phyloP scores from a whole-genome alignment of 441 rosid species.

The Gossypium gossypioides region DNA sequence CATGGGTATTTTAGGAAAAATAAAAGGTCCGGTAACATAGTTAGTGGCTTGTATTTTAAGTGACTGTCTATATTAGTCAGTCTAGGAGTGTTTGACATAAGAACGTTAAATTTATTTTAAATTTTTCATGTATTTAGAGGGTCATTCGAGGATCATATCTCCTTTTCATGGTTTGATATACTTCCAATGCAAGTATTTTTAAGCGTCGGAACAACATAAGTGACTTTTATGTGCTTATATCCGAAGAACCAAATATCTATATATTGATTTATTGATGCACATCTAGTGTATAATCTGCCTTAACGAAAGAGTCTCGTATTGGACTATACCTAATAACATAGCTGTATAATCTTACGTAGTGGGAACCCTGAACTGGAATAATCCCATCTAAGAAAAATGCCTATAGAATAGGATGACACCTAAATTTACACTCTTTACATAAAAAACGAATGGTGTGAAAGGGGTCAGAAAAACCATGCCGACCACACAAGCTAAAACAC shows the following conservation, averaged over 20 bases:
- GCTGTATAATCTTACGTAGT: slow-evolving; percentile 20
- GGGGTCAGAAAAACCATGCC: slow-evolving; percentile 39
- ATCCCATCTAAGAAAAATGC: slow-evolving; percentile 19
- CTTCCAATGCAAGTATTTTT: background rate
- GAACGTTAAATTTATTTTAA: background rate
- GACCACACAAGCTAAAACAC: slow-evolving; percentile 43
- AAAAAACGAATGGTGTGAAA: slow-evolving; percentile 32
- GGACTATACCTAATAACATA: slow-evolving; percentile 14
- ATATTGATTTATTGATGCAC: slow-evolving; percentile 21
- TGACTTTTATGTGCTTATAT: background rate
- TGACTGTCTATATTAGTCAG: background rate
- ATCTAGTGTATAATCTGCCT: slow-evolving; percentile 20
- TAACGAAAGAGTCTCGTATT: slow-evolving; percentile 20
- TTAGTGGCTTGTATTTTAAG: background rate
- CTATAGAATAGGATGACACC: slow-evolving; percentile 14
- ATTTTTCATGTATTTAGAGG: no score
- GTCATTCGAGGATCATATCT: background rate
- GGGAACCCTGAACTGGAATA: slow-evolving; percentile 7
- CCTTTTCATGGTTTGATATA: background rate
- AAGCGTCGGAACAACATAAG: background rate
- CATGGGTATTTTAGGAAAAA: background rate
- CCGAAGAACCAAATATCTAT: background rate
- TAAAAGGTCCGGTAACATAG: background rate
- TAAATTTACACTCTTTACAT: slow-evolving; percentile 20
- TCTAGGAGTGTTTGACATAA: background rate